Base-by-base conservation (phyloP, 306 rosid species). In the Quercus robur region DNA sequence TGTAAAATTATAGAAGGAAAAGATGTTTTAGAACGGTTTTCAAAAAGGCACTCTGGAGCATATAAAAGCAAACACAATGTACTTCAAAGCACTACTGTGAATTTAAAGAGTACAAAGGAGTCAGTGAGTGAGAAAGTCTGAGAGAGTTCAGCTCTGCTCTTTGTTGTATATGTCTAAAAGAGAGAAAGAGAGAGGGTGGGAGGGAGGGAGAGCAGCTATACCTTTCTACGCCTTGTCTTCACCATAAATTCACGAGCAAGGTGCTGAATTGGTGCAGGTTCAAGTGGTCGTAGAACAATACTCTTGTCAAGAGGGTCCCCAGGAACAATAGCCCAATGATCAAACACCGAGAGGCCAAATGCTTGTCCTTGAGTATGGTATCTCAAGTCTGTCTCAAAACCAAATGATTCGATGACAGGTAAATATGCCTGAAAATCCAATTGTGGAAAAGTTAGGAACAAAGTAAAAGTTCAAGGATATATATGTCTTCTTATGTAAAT, bases 241-340 rank as follows among this genome's bases (percentile, higher is more conserved):
- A 96, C 99, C 99, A 96, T 96, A 81, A 96, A 96, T 77, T 96
- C 99, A 20, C 98, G 99, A 41, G 98, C 99, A 77, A 96, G 97
- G 74, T 96, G 99, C 84, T 96, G 99, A 74, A 96, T 88, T 21
- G 98, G 99, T 64, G 99, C 99, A 1, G 99, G 99, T 81, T 93
- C 98, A 74, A 96, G 98, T 35, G 99, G 99, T 21, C 98, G 94
- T 54, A 96, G 82, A 85, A 93, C 97, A 56, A 96, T 96, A 84
- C 89, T 93, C 88, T 96, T 96, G 86, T 96, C 99, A 25, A 93
- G 89, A 20, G 99, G 98, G 83, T 93, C 99, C 31, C 99, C 99
- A 54, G 99, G 99, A 90, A 96, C 99, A 56, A 96, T 96, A 72
- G 98, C 98, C 99, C 98, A 96, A 54, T 96, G 99, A 86, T 96